These are phyloP conservation scores for Volvox reticuliferus DNA, from an alignment of 139 green algal genomes.

Conservation along the genomic window DNA sequence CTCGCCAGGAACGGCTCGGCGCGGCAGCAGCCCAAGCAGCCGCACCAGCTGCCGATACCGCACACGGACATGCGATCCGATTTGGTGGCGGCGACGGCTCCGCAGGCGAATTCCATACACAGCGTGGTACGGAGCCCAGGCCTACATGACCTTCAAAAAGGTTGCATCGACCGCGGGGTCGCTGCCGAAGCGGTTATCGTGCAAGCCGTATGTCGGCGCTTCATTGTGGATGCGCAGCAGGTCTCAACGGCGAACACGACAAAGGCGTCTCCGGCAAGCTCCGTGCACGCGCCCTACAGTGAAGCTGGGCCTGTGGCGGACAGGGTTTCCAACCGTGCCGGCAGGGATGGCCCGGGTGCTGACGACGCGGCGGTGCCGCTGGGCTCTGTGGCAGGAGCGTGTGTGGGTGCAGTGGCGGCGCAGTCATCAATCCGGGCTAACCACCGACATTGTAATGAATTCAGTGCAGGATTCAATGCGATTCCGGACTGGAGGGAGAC, in stretches of 20 bases:
- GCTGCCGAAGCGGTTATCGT: constrained; percentile 29
- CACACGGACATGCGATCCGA: background rate
- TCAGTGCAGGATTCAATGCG: background rate
- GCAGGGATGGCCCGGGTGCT: background rate
- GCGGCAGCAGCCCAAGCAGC: background rate
- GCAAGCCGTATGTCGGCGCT: background rate
- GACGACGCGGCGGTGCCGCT: background rate
- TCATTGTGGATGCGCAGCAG: background rate
- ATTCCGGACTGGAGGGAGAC: constrained; percentile 33
- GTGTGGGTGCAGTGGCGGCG: background rate
- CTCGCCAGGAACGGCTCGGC: too few relatives aligned
- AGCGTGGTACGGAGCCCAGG: background rate
- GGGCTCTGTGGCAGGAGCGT: background rate
- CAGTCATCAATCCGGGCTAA: too few relatives aligned
- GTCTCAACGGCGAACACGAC: background rate
- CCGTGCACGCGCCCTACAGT: background rate
- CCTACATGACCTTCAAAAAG: background rate
- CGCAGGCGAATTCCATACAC: background rate
- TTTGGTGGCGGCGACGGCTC: background rate
- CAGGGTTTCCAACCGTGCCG: background rate
- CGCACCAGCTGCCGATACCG: background rate
- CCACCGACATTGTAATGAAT: background rate
- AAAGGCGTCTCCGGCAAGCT: background rate
- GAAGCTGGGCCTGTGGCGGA: background rate
- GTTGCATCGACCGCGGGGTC: constrained; percentile 30